Evolutionary conservation across 1,284 basidiomycete species (phyloP), one percentile per base, ranked within the genome.

Genomic region (Termitomyces sp.): DNA sequence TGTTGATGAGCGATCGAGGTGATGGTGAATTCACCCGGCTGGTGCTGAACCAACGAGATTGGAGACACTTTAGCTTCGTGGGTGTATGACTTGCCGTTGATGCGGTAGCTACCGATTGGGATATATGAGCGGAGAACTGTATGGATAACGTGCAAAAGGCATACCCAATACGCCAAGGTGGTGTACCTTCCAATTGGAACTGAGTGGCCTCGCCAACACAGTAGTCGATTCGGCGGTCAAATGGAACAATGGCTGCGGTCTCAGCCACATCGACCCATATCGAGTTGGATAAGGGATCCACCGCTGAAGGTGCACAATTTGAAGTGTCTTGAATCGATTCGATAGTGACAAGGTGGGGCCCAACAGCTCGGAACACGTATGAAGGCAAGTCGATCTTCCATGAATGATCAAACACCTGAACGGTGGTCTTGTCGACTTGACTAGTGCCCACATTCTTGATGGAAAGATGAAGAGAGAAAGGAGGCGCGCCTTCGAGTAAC

Each of bases 91-190:
- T 87, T 91, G 46, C 85, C 84, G 58, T 92, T 87, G 68, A 94
- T 83, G 42, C 84, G 82, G 69, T 97, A 94, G 52, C 90, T 92
- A 53, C 9, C 33, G 16, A 39, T 31, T 50, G 16, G 13, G 24
- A 49, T 33, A 49, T 33, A 41, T 56, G 21, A 60, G 45, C 3
- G 16, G 16, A 24, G 34, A 16, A 24, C 43, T 19, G 28, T 8
- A 55, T 14, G 35, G 9, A 19, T 26, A 35, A 50, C 47, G 49
- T 28, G 13, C 46, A 39, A 37, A 31, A 47, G 11, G 72, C 82
- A 50, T 62, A 94, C 84, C 86, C 85, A 52, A 99, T 84, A 5
- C 85, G 88, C 94, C 96, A 99, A 1, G 96, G 95, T n/a, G 95
- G 86, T 43, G 84, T 91, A 48, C 96, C 96, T 70, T 97, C 93